These are phyloP conservation scores for Aspergillus phoenicis DNA, from an alignment of 2,329 filamentous ascomycete genomes.

Conservation along the genomic window DNA sequence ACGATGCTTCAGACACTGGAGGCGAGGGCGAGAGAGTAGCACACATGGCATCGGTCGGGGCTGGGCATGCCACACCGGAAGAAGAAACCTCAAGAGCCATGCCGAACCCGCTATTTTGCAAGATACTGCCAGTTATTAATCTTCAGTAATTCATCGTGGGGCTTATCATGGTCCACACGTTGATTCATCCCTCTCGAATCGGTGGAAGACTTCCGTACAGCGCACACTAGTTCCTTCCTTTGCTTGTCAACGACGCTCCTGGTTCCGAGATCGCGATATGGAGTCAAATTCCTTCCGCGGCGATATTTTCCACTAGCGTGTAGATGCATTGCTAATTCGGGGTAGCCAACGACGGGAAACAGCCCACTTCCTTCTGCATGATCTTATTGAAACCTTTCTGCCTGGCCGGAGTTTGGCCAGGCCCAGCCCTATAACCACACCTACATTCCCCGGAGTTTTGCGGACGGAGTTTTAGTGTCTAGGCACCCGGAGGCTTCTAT, in stretches of 20 bases:
- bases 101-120: constrained; percentile 4
- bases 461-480: constrained; percentile 17
- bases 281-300: neutral
- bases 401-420: constrained; percentile 5
- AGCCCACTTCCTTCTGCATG: neutral
- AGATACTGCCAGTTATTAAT: neutral
- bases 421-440: neutral
- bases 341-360: neutral
- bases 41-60: neutral
- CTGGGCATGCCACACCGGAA: constrained; percentile 12
- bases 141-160: neutral
- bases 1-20: constrained; percentile 8
- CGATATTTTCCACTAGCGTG: neutral
- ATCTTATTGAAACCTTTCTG: neutral
- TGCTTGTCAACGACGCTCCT: neutral
- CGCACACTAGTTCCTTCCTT: neutral
- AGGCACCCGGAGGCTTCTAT: constrained; percentile 5
- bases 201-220: neutral
- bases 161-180: neutral
- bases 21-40: neutral
- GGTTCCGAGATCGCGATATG: neutral
- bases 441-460: constrained; percentile 21
- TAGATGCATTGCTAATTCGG: neutral
- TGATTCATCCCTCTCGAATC: neutral
- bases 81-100: constrained; percentile 10